Base-by-base conservation (phyloP, 495 filamentous ascomycete species). In the Penicillium canariense region DNA sequence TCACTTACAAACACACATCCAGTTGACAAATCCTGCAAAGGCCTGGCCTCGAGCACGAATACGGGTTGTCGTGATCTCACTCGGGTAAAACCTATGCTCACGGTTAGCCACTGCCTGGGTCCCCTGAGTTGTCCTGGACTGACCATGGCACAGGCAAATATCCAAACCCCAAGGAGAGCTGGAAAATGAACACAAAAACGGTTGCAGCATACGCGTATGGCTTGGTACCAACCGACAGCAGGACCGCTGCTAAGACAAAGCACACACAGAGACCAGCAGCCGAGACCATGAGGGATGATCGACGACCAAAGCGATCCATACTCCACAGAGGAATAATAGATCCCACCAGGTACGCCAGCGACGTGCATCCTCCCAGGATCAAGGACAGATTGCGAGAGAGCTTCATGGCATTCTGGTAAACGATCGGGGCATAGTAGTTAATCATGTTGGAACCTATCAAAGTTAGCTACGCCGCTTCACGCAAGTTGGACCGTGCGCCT, bases 81-180 rank as follows among this genome's bases (percentile, higher is more conserved):
- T 76, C 9, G 87, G 85, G 61, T 91, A 90, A 46, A 87, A 83
- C 87, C 87, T 48, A 79, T 6, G 0, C 80, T 36, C 36, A 3
- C 52, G 9, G 51, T 60, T 49, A 61, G 9, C 71, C 69, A 31
- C 76, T 62, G 0, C 66, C 66, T 18, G 76, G 66, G 55, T 72
- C 74, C 18, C 6, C 71, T 47, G 50, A 76, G 75, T 27, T 77
- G 58, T n/a, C 28, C 31, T 5, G 66, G 68, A 5, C 73, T 69
- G 2, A 80, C 85, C 85, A 89, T 20, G 82, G 82, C 4, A 68
- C 59, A 14, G 65, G 62, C 18, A 68, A 28, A 42, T 60, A 68
- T 3, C 79, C 77, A 48, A 81, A 67, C 0, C 73, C 71, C 31
- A 79, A 64, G 59, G 74, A 78, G 14, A 79, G 61, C 46, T 79